These are phyloP conservation scores for Aegilops longissima DNA, from an alignment of 176 grass and related monocot genomes.

Conservation along the genomic window DNA sequence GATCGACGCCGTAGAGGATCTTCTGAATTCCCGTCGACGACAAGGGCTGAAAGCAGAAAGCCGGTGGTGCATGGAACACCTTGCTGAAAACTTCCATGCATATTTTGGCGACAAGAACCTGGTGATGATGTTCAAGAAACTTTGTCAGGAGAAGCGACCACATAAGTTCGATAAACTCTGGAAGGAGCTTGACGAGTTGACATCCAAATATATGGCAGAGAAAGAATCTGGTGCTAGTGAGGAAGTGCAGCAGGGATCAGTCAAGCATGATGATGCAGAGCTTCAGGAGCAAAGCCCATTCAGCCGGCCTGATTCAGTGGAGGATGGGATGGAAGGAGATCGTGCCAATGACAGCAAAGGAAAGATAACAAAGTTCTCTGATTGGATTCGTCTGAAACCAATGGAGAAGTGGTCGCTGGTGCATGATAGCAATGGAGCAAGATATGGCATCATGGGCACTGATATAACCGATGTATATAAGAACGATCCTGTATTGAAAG, in stretches of 20 bases:
- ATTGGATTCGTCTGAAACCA: background rate
- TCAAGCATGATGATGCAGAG: background rate
- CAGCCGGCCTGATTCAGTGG: background rate
- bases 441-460: slow-evolving; percentile 8
- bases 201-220: background rate
- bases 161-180: slow-evolving; percentile 14
- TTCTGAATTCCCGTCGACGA: background rate
- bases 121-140: slow-evolving; percentile 1
- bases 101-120: slow-evolving; percentile 11
- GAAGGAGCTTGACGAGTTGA: slow-evolving; percentile 19
- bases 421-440: background rate
- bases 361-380: background rate
- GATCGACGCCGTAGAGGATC: background rate
- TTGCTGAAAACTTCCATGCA: slow-evolving; percentile 10
- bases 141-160: background rate
- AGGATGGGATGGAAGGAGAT: background rate
- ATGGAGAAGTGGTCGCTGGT: slow-evolving; percentile 4
- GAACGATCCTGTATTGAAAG: background rate
- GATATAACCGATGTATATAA: background rate
- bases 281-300: background rate
- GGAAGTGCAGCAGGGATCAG: background rate
- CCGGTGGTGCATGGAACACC: background rate
- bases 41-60: background rate
- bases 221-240: background rate
- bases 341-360: background rate